Evolutionary conservation across 2,329 filamentous ascomycete species (phyloP).

Genomic region (Ophiostoma populinum): DNA sequence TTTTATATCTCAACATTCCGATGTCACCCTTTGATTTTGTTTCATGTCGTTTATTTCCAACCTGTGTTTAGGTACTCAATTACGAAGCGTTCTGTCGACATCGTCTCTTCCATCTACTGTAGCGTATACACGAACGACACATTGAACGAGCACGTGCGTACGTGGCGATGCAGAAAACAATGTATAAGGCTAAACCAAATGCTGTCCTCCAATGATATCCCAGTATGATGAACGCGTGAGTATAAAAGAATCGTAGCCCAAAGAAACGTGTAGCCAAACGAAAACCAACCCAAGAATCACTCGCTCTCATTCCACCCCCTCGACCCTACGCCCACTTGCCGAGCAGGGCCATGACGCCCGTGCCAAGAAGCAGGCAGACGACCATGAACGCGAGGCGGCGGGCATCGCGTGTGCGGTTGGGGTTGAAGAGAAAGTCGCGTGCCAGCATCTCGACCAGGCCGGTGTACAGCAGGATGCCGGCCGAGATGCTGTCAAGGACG

Average conservation of each 20-base stretch:
- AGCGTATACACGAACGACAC: no score
- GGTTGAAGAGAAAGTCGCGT: constrained; percentile 93
- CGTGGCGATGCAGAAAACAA: no score
- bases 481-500: constrained; percentile 76
- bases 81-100: no score
- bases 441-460: constrained; percentile 90
- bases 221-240: no score
- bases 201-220: no score
- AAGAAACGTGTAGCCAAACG: not conserved
- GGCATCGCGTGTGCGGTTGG: constrained; percentile 60
- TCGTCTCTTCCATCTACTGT: no score
- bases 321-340: constrained; percentile 76
- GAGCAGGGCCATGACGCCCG: constrained; percentile 62
- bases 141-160: no score
- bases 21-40: constrained; percentile 1
- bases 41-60: no score
- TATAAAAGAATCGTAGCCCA: no score
- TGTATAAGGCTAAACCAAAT: no score
- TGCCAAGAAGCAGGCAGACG: constrained; percentile 55
- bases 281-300: not conserved
- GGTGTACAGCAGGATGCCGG: constrained; percentile 86
- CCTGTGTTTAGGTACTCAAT: no score
- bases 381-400: constrained; percentile 55
- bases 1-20: not conserved
- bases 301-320: not conserved